Evolutionary conservation across 257 asterid species (phyloP).

Genomic region (Coffea canephora): DNA sequence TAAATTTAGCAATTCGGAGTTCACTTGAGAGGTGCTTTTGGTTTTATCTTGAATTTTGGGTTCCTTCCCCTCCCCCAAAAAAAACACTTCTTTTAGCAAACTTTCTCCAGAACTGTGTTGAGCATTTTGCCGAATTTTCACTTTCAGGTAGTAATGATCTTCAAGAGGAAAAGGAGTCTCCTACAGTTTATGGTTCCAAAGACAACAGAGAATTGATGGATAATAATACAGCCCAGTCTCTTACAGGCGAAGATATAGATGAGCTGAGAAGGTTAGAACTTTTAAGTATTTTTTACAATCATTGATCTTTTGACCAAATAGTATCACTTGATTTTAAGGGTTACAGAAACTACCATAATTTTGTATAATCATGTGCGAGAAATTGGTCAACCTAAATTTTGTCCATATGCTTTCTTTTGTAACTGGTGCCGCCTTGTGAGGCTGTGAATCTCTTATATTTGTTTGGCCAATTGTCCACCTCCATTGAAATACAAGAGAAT

Average conservation of each 20-base stretch:
- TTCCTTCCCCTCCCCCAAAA: not conserved
- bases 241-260: slow-evolving; percentile 79
- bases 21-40: not conserved
- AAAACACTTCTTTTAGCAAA: not conserved
- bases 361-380: not conserved
- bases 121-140: slow-evolving; percentile 21
- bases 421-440: not conserved
- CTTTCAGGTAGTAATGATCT: slow-evolving; percentile 44
- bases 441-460: not conserved
- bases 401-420: not conserved
- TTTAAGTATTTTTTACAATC: not conserved
- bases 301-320: not conserved
- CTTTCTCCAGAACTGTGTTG: slow-evolving; percentile 1
- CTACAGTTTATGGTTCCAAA: slow-evolving; percentile 45
- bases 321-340: not conserved
- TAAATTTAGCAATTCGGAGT: not conserved
- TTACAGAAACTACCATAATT: not conserved
- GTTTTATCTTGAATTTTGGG: not conserved
- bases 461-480: not conserved
- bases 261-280: slow-evolving; percentile 65
- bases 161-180: slow-evolving; percentile 41
- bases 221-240: slow-evolving; percentile 87
- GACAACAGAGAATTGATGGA: slow-evolving; percentile 85
- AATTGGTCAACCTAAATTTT: not conserved
- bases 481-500: not conserved